Conservation (phyloP, 176 grass and related monocot species). For the Ensete glaucum region DNA sequence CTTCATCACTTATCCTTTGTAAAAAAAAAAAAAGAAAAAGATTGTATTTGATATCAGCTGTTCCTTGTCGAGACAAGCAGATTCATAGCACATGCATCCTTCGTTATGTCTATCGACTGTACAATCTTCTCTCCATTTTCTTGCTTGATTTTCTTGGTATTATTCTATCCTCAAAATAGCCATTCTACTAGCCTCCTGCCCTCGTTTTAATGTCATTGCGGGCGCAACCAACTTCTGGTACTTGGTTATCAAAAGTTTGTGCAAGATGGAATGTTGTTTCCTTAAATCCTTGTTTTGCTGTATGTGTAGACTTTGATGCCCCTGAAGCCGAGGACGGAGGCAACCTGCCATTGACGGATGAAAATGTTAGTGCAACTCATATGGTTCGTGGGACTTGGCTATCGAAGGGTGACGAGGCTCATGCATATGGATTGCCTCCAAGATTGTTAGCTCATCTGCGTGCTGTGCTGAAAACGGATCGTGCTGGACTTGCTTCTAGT, state of each 20-base stretch:
- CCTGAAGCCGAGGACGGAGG: slow-evolving; percentile 25
- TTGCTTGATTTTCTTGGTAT: no score
- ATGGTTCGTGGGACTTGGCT: slow-evolving; percentile 86
- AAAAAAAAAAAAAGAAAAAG: no score
- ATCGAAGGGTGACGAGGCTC: slow-evolving; percentile 31
- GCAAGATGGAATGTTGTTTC: not conserved
- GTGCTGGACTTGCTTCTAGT: slow-evolving; percentile 14
- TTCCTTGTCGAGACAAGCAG: no score
- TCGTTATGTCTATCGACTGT: no score
- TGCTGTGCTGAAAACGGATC: slow-evolving; percentile 41
- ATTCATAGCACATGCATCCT: no score
- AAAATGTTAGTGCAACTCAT: slow-evolving; percentile 32
- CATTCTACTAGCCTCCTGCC: no score
- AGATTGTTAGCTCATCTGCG: slow-evolving; percentile 58
- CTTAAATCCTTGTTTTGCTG: not conserved
- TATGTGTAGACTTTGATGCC: slow-evolving; percentile 60
- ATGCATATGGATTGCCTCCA: slow-evolving; percentile 50
- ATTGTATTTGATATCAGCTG: no score
- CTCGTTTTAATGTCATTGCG: no score
- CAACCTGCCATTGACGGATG: slow-evolving; percentile 4
- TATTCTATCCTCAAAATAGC: no score
- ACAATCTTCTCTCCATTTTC: no score
- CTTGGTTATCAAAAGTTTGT: not conserved
- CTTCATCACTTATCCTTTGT: no score
- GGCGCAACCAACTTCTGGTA: no score